Percentiles rank a stretch among this genome's conserved stretches.
These are phyloP conservation scores for Tuber aestivum DNA, from an alignment of 495 filamentous ascomycete genomes.

Conservation along the genomic window DNA sequence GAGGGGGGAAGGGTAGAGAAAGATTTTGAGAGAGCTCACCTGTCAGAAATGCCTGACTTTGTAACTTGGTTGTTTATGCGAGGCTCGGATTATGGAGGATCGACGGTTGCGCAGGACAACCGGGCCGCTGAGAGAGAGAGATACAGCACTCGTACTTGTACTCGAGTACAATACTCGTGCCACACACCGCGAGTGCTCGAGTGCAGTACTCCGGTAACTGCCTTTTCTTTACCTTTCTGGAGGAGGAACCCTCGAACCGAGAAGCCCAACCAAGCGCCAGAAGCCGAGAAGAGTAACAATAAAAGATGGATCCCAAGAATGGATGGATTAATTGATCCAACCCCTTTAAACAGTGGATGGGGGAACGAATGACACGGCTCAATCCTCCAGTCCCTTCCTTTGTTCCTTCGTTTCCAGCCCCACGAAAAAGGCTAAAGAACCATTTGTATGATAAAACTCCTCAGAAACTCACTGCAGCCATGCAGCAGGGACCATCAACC, in stretches of 20 bases:
- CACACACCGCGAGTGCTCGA: background rate
- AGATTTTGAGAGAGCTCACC: background rate
- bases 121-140: background rate
- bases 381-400: background rate
- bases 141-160: background rate
- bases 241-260: background rate
- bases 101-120: constrained; percentile 3
- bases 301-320: background rate
- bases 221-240: background rate
- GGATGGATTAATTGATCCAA: background rate
- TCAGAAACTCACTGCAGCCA: background rate
- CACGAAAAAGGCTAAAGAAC: background rate
- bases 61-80: background rate
- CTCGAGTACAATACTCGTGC: background rate
- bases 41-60: background rate
- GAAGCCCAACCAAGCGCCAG: background rate
- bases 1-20: background rate
- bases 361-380: background rate
- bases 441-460: background rate
- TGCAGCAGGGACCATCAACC: background rate
- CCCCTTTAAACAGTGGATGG: background rate
- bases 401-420: background rate
- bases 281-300: background rate
- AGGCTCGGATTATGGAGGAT: background rate
- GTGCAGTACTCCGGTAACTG: background rate